phyloP scores from a whole-genome alignment of 352 stramenopile genomes.

The Globisporangium camurandrum region DNA sequence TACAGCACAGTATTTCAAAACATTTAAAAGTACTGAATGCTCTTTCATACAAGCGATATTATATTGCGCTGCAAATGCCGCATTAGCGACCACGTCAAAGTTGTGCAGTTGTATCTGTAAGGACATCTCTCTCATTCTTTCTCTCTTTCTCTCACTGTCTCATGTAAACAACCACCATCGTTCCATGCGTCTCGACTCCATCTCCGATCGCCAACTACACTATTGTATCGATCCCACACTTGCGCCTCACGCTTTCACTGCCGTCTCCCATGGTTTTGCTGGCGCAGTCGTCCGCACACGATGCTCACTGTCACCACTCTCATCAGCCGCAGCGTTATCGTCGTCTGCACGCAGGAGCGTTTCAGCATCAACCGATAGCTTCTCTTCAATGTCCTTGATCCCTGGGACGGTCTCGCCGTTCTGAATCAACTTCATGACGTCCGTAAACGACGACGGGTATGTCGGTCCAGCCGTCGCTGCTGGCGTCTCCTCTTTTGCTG shows the following conservation, averaged over 20 bases:
- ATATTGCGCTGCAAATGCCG: too few relatives aligned
- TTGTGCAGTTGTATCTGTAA: too few relatives aligned
- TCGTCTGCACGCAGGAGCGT: slow-evolving; percentile 1
- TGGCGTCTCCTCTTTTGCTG: slow-evolving; percentile 6
- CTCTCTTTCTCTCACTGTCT: too few relatives aligned
- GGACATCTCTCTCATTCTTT: too few relatives aligned
- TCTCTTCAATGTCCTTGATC: slow-evolving; percentile 70
- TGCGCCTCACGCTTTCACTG: slow-evolving; percentile 11
- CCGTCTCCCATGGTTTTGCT: slow-evolving; percentile 40
- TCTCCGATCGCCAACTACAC: background rate
- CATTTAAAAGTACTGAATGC: too few relatives aligned
- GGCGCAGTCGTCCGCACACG: slow-evolving; percentile 7
- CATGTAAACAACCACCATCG: too few relatives aligned
- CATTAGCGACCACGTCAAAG: too few relatives aligned
- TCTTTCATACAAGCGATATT: too few relatives aligned
- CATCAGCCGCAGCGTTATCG: background rate
- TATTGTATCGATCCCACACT: too few relatives aligned
- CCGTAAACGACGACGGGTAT: slow-evolving; percentile 64
- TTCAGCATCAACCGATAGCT: slow-evolving; percentile 50
- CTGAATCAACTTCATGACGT: slow-evolving; percentile 71
- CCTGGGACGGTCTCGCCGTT: slow-evolving; percentile 63
- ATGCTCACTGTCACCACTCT: background rate
- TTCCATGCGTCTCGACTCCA: too few relatives aligned
- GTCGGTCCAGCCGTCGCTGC: slow-evolving; percentile 19
- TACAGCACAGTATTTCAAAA: too few relatives aligned